These are phyloP conservation scores for Periconia sp. DNA, from an alignment of 2,329 filamentous ascomycete genomes.

Conservation along the genomic window DNA sequence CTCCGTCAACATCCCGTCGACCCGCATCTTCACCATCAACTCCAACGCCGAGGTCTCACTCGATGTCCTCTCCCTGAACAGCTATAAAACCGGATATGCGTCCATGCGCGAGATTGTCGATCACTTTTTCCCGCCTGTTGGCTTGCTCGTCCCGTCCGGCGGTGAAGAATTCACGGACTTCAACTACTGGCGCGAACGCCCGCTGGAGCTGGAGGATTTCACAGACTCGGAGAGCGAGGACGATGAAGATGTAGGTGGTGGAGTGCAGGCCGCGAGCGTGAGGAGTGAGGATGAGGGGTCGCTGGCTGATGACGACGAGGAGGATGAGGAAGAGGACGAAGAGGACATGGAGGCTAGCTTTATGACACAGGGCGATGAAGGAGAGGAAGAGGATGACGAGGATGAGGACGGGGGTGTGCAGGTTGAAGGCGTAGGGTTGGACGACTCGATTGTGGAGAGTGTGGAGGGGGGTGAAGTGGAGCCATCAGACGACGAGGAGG, in stretches of 20 bases:
- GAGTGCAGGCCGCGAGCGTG: conserved; percentile 47
- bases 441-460: conserved; percentile 18
- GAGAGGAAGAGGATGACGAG: conserved; percentile 46
- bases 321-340: conserved; percentile 49
- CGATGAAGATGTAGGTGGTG: conserved; percentile 55
- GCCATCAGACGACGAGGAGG: conserved; percentile 24
- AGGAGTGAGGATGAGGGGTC: conserved; percentile 56
- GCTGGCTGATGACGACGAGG: conserved; percentile 52
- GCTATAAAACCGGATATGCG: conserved; percentile 94
- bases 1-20: conserved; percentile 91
- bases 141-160: conserved; percentile 80
- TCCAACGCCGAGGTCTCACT: conserved; percentile 94
- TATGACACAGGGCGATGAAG: conserved; percentile 55
- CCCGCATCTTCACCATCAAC: conserved; percentile 97
- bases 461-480: conserved; percentile 24
- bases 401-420: conserved; percentile 53
- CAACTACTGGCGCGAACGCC: conserved; percentile 88
- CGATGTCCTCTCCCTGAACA: conserved; percentile 86
- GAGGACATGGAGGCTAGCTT: conserved; percentile 59
- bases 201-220: conserved; percentile 84
- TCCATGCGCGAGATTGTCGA: conserved; percentile 97
- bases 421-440: conserved; percentile 16
- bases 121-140: conserved; percentile 94
- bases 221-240: conserved; percentile 70
- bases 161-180: conserved; percentile 97